Evolutionary conservation across 768 basidiomycete species (phyloP).

Genomic region (Rhizopogon rudus): DNA sequence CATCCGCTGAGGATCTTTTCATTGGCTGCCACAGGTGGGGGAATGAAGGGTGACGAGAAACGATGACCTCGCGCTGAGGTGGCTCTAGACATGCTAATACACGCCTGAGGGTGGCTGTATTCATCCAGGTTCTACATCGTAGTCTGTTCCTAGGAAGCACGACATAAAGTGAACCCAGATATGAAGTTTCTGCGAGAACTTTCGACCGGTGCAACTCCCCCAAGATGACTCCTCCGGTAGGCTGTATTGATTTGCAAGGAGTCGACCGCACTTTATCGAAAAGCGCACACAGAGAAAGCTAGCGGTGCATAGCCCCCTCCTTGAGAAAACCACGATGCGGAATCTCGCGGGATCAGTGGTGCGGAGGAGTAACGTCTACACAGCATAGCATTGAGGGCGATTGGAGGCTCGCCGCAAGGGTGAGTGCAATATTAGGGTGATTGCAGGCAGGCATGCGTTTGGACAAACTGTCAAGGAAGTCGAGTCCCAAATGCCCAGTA

Average conservation of each 20-base stretch:
- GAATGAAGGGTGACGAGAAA: neutral
- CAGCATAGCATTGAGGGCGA: neutral
- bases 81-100: neutral
- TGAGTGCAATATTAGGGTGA: slow-evolving; percentile 2
- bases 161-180: neutral
- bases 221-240: neutral
- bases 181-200: neutral
- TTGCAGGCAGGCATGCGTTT: slow-evolving; percentile 1
- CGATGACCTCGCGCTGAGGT: neutral
- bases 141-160: neutral
- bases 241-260: too few species aligned
- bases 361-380: neutral
- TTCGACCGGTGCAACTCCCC: neutral
- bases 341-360: neutral
- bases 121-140: neutral
- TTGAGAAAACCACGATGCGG: neutral
- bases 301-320: slow-evolving; percentile 1
- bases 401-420: neutral
- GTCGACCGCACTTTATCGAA: neutral
- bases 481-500: neutral
- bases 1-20: neutral
- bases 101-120: neutral
- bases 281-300: neutral
- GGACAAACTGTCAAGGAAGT: neutral
- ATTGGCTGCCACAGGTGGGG: neutral